Base-by-base conservation (phyloP, 179 eudicot genomes). In the Beta lomatogona region DNA sequence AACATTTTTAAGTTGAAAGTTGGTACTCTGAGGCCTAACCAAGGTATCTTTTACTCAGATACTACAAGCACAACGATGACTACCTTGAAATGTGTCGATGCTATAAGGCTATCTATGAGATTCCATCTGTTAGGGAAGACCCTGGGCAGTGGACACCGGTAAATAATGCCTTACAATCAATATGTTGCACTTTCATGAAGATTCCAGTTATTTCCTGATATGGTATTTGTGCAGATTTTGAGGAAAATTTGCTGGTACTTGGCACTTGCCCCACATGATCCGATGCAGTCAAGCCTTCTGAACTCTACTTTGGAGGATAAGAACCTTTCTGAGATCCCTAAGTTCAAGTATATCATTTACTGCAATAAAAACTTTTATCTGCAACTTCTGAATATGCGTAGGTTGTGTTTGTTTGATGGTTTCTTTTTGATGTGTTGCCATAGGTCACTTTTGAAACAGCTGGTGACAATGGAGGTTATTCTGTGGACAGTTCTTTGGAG, bases 271-370 rank as follows among this genome's bases (percentile, higher is more conserved):
- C 99, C 97, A 45, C 93, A 94, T 79, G 98, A 92, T 84, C 97
- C 99, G 16, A 96, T 96, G 99, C 99, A 96, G 85, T 93, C 99
- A 36, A 96, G 98, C 83, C 98, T 96, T 86, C 89, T 94, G 16
- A 91, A 94, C 87, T 89, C 98, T 79, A 94, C 98, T 36, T 82
- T 94, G 90, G 99, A 96, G 89, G 99, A 96, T 77, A 96, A 93
- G 79, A 96, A 92, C 83, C 91, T 94, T 66, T 94, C 94, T 69
- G 99, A 96, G 79, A 89, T 93, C 80, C 92, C 97, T 7, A 91
- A 91, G 72, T 96, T 96, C 83, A 92, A 87, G 99, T 93, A 85
- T 74, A 85, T 72, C 18, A 11, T 28, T 50, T 77, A 73, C 71
- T 50, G 64, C 25, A 12, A 63, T 12, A 9, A 28, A 3, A 15